Evolutionary conservation across 2,329 filamentous ascomycete genomes (phyloP).

Genomic region (Dothistroma pini): DNA sequence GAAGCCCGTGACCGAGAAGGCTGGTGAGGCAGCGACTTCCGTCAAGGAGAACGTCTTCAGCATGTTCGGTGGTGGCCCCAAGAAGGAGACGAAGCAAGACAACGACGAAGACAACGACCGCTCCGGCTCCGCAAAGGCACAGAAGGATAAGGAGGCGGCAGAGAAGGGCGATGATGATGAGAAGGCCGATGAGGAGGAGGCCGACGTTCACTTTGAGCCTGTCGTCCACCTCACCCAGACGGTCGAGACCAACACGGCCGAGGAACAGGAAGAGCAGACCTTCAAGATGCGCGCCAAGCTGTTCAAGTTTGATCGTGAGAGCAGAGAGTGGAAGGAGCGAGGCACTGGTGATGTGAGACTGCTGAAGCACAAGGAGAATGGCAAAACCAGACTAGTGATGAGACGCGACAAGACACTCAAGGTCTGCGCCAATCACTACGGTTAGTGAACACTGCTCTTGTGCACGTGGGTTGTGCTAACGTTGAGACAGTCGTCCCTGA

Average conservation of each 20-base stretch:
- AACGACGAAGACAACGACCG: constrained; percentile 75
- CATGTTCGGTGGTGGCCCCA: constrained; percentile 97
- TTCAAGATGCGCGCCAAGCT: constrained; percentile 99
- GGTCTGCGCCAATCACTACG: constrained; percentile 99
- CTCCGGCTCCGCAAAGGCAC: constrained; percentile 69
- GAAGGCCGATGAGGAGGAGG: constrained; percentile 56
- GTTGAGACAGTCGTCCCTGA: constrained; percentile 74
- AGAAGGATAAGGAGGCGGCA: constrained; percentile 61
- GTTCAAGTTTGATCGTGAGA: constrained; percentile 93
- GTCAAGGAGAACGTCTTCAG: constrained; percentile 71
- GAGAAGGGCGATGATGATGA: constrained; percentile 38
- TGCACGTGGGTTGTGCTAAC: constrained; percentile 27
- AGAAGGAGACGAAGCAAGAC: constrained; percentile 92
- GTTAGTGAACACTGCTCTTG: constrained; percentile 53
- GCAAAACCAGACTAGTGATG: constrained; percentile 97
- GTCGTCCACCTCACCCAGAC: constrained; percentile 95
- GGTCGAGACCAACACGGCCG: constrained; percentile 95
- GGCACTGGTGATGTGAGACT: constrained; percentile 94
- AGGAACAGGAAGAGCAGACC: constrained; percentile 92
- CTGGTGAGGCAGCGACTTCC: constrained; percentile 36
- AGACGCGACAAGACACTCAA: constrained; percentile 99
- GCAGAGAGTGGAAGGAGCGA: constrained; percentile 97
- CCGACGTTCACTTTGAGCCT: constrained; percentile 94
- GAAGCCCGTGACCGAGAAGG: constrained; percentile 38
- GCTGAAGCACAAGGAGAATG: constrained; percentile 98